Evolutionary conservation across 2,329 filamentous ascomycete genomes (phyloP), one percentile per base, ranked within the genome.

Genomic region (Aspergillus pseudoterreus): DNA sequence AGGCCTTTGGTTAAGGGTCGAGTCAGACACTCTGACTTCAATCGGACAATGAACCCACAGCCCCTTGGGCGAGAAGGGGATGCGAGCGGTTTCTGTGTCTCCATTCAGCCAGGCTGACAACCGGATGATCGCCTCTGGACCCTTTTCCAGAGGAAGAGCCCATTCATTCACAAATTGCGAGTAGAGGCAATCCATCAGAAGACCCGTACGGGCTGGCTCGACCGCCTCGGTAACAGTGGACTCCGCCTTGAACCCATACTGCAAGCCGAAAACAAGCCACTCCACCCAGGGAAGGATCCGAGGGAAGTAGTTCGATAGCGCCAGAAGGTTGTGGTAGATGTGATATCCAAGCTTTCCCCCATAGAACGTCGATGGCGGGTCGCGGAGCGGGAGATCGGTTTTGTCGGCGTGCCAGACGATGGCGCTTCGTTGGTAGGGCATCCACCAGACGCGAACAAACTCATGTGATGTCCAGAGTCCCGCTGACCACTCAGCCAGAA

Each of bases 121-220:
- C 9, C 94, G 84, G 30, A 78, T 81, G 41, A 99, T 82, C 6
- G 90, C 92, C 71, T 96, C 92, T 12, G 92, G 92, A 0, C 94
- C 94, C 59, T 87, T 87, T 57, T 84, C 77, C 1, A 99, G 79
- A 1, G 94, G 92, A 6, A 99, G 81, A 0, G 92, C 92, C 94
- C 94, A 99, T 70, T 99, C 94, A 70, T 99, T 96, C 58, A 99
- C 94, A 63, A 90, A 96, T 67, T 99, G 94, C n/a, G 88, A 92
- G 77, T 96, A 99, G 5, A 97, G 82, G 65, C 94, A 99, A 75
- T 99, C 94, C 88, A 99, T 92, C 47, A 96, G 79, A 43, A 97
- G 81, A 11, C 91, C 92, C 57, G 86, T 78, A 53, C 87, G 84
- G 57, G 87, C 88, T 19, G 87, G 84, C 71, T 96, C 88, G 15